Percentiles rank a stretch among this genome's conserved stretches.
phyloP scores from a whole-genome alignment of 2,329 filamentous ascomycete genomes.

The Fusarium tupiense region DNA sequence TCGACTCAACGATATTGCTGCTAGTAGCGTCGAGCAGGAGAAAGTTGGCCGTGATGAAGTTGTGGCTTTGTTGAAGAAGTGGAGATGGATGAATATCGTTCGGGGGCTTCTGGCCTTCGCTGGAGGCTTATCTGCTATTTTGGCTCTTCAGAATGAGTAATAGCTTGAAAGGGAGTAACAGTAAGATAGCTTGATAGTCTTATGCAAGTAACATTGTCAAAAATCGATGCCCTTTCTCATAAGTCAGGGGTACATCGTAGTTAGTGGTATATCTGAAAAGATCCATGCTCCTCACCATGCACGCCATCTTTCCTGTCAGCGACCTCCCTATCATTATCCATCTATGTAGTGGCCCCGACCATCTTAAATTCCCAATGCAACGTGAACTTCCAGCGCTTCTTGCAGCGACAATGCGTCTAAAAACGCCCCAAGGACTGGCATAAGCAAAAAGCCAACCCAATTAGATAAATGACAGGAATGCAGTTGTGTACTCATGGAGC shows the following conservation, averaged over 20 bases:
- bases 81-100: constrained; percentile 36
- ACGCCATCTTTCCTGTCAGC: not conserved
- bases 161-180: too few relatives aligned
- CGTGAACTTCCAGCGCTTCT: not conserved
- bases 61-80: constrained; percentile 18
- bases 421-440: not conserved
- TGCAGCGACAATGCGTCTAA: not conserved
- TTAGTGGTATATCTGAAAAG: constrained; percentile 10
- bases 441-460: not conserved
- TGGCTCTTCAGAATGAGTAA: constrained; percentile 17
- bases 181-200: not conserved
- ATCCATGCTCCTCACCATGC: not conserved
- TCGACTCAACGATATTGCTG: constrained; percentile 18
- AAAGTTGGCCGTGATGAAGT: constrained; percentile 24
- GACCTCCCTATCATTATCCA: not conserved
- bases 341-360: not conserved
- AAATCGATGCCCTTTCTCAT: not conserved
- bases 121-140: constrained; percentile 25
- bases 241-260: not conserved
- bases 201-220: not conserved
- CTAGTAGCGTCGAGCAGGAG: constrained; percentile 14
- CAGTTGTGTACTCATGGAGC: constrained; percentile 13
- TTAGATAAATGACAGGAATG: not conserved
- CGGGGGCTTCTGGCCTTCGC: constrained; percentile 24
- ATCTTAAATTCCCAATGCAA: not conserved